Conservation (phyloP, 2,329 filamentous ascomycete genomes). For the Colletotrichum cuscutae region DNA sequence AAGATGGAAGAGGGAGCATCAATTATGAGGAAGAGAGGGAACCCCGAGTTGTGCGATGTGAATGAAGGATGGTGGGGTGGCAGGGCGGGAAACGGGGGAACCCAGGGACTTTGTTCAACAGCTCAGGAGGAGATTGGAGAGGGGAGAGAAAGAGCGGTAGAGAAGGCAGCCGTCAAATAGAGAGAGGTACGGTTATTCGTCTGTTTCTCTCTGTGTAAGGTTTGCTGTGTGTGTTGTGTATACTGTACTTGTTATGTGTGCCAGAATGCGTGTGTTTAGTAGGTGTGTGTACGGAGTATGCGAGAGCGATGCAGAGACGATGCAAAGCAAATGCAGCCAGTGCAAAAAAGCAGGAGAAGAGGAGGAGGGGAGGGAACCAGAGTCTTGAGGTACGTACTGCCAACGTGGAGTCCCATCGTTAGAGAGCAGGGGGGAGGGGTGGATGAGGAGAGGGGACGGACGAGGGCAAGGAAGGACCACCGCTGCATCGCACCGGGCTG, state of each 20-base stretch:
- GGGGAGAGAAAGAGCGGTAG: not conserved
- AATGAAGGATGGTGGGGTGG: not conserved
- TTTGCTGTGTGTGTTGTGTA: not conserved
- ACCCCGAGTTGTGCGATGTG: conserved; percentile 15
- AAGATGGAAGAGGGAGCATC: not conserved
- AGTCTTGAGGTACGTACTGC: not conserved
- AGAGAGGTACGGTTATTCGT: not conserved
- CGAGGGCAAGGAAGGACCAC: not conserved
- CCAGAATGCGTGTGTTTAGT: not conserved
- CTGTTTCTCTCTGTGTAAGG: not conserved
- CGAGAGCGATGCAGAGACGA: conserved; percentile 15
- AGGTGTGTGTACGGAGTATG: not conserved
- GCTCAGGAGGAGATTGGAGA: not conserved
- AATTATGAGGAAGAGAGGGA: conserved; percentile 6
- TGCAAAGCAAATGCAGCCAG: conserved; percentile 21
- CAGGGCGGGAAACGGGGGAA: not conserved
- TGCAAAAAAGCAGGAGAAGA: conserved; percentile 16
- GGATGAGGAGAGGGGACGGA: not conserved
- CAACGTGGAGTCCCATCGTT: not conserved
- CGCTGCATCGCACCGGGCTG: not conserved
- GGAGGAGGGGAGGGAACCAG: not conserved
- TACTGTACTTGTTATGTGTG: not conserved
- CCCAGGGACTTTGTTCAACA: not conserved
- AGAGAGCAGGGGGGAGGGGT: not conserved
- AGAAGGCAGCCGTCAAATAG: not conserved